Evolutionary conservation across 257 asterid genomes (phyloP).

Genomic region (Plantago elongata): DNA sequence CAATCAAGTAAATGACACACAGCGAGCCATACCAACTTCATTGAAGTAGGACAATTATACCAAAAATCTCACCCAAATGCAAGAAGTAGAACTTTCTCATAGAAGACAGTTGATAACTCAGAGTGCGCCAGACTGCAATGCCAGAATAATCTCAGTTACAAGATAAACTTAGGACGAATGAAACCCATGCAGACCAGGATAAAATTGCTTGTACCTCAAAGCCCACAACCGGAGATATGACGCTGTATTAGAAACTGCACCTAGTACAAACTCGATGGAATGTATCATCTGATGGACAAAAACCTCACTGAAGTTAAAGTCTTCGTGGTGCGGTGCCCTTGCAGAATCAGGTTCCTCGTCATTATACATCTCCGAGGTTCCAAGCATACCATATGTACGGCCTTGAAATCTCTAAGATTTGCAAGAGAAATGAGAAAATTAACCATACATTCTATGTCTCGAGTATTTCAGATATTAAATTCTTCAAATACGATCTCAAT

Average conservation of each 20-base stretch:
- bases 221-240: conserved; percentile 97
- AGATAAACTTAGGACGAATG: conserved; percentile 19
- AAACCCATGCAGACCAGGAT: conserved; percentile 10
- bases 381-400: conserved; percentile 65
- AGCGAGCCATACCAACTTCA: background rate
- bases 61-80: conserved; percentile 77
- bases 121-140: conserved; percentile 86
- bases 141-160: conserved; percentile 13
- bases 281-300: conserved; percentile 99
- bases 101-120: conserved; percentile 86
- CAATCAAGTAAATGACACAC: background rate
- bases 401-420: conserved; percentile 82
- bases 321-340: conserved; percentile 60
- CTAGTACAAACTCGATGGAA: conserved; percentile 85
- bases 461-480: conserved; percentile 8
- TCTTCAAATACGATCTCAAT: no score
- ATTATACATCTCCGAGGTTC: conserved; percentile 62
- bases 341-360: conserved; percentile 67
- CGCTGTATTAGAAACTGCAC: conserved; percentile 95
- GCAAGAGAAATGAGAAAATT: conserved; percentile 21
- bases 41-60: background rate
- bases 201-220: conserved; percentile 50
- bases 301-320: conserved; percentile 79
- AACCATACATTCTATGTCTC: conserved; percentile 6
- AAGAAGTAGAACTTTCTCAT: conserved; percentile 82